phyloP scores from a whole-genome alignment of 257 asterid genomes.

The Ajuga chamaepitys region DNA sequence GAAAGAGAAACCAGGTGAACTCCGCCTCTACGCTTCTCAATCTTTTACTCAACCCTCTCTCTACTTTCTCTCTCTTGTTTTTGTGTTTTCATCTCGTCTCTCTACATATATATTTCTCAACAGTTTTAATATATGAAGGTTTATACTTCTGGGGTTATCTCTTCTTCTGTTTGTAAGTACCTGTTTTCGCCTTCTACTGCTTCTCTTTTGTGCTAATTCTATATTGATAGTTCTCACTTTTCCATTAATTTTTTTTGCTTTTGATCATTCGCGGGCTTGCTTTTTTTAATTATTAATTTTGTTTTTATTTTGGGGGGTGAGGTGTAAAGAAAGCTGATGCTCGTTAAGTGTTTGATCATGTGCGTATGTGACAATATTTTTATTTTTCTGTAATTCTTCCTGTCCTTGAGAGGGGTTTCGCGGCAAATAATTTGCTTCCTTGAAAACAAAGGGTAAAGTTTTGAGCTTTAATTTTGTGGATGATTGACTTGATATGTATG shows the following conservation, averaged over 20 bases:
- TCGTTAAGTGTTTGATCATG: neutral
- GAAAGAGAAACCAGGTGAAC: constrained; percentile 14
- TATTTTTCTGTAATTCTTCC: neutral
- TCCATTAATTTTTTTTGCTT: neutral
- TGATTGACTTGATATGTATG: constrained; percentile 12
- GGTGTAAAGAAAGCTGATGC: neutral
- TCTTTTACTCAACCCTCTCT: constrained; percentile 15
- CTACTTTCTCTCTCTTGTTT: neutral
- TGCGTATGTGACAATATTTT: neutral
- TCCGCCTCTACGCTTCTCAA: constrained; percentile 26
- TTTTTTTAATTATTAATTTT: neutral
- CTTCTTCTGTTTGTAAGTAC: constrained; percentile 15
- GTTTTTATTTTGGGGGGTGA: neutral
- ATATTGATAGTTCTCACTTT: neutral
- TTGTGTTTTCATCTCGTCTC: neutral
- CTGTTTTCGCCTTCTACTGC: neutral
- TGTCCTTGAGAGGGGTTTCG: neutral
- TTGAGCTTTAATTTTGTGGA: neutral
- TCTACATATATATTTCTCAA: neutral
- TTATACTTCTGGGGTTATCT: constrained; percentile 4
- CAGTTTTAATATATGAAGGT: neutral
- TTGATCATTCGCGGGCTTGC: neutral
- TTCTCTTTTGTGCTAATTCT: neutral
- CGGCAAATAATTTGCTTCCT: neutral
- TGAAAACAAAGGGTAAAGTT: neutral